These are phyloP conservation scores for Beauveria medogensis DNA, from an alignment of 2,329 filamentous ascomycete species.

Conservation along the genomic window DNA sequence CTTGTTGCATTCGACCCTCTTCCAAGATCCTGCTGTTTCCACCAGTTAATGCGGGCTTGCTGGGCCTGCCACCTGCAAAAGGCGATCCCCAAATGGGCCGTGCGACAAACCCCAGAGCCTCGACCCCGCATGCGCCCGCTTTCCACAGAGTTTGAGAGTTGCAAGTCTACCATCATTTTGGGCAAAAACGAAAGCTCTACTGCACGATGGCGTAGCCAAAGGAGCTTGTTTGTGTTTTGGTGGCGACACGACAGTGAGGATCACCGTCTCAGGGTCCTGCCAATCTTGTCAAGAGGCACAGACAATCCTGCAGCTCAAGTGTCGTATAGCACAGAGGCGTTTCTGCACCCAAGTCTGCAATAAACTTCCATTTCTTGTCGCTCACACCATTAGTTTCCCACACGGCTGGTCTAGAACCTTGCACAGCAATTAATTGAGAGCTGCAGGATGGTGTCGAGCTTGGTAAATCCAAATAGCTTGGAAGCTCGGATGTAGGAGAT, in stretches of 20 bases:
- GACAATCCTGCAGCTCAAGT: not conserved
- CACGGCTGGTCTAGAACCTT: constrained; percentile 3
- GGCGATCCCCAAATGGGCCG: constrained; percentile 1
- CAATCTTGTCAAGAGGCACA: not conserved
- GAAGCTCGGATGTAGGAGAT: not conserved
- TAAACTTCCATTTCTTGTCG: not conserved
- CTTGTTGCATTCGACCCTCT: constrained; percentile 13
- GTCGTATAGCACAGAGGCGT: not conserved
- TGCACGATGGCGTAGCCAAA: constrained; percentile 8
- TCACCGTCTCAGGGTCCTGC: constrained; percentile 9
- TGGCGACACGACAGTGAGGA: not conserved
- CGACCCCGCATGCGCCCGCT: constrained; percentile 1
- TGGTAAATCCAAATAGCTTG: not conserved
- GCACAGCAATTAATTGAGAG: not conserved
- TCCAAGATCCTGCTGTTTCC: not conserved
- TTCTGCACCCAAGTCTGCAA: not conserved
- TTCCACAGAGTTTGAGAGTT: not conserved
- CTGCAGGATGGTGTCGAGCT: constrained; percentile 4
- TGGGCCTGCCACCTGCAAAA: not conserved
- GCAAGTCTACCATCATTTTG: not conserved
- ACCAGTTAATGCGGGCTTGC: not conserved
- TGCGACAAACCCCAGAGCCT: constrained; percentile 7
- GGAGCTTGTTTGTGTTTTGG: not conserved
- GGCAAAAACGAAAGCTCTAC: not conserved
- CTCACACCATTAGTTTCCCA: not conserved